Evolutionary conservation across 2,329 filamentous ascomycete genomes (phyloP).

Genomic region (Podosphaera xanthii): DNA sequence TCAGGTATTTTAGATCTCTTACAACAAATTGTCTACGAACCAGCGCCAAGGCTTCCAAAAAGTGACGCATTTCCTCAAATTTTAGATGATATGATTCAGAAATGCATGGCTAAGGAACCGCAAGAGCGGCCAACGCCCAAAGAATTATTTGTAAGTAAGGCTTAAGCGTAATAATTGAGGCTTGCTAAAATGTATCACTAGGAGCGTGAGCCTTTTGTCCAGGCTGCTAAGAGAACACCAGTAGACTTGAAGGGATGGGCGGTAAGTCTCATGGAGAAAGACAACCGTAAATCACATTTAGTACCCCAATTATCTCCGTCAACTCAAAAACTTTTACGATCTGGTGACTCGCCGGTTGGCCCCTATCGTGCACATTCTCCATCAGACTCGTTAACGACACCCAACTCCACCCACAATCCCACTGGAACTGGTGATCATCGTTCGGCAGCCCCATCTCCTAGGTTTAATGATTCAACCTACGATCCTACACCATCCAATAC

Average conservation of each 20-base stretch:
- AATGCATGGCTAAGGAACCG: slow-evolving; percentile 77
- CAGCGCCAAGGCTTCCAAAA: slow-evolving; percentile 79
- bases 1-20: slow-evolving; percentile 89
- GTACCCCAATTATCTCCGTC: slow-evolving; percentile 59
- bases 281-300: slow-evolving; percentile 88
- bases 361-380: slow-evolving; percentile 18
- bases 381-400: slow-evolving; percentile 30
- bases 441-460: slow-evolving; percentile 23
- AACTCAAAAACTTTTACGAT: slow-evolving; percentile 51
- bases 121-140: slow-evolving; percentile 77
- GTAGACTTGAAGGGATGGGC: slow-evolving; percentile 90
- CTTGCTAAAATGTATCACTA: slow-evolving; percentile 17
- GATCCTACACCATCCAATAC: slow-evolving; percentile 19
- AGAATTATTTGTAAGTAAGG: slow-evolving; percentile 60
- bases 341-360: slow-evolving; percentile 31
- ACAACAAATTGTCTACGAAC: slow-evolving; percentile 94
- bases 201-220: slow-evolving; percentile 85
- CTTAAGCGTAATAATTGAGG: slow-evolving; percentile 4
- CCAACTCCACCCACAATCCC: slow-evolving; percentile 51
- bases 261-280: slow-evolving; percentile 74
- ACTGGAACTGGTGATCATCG: slow-evolving; percentile 31
- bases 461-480: slow-evolving; percentile 8
- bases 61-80: slow-evolving; percentile 93
- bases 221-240: slow-evolving; percentile 87
- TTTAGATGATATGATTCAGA: slow-evolving; percentile 89